A percentile compares a stretch with the other conserved stretches of the same genome.
These are phyloP conservation scores for Kickxella alabastrina DNA, from an alignment of 192 early-diverging fungal genomes.

Conservation along the genomic window DNA sequence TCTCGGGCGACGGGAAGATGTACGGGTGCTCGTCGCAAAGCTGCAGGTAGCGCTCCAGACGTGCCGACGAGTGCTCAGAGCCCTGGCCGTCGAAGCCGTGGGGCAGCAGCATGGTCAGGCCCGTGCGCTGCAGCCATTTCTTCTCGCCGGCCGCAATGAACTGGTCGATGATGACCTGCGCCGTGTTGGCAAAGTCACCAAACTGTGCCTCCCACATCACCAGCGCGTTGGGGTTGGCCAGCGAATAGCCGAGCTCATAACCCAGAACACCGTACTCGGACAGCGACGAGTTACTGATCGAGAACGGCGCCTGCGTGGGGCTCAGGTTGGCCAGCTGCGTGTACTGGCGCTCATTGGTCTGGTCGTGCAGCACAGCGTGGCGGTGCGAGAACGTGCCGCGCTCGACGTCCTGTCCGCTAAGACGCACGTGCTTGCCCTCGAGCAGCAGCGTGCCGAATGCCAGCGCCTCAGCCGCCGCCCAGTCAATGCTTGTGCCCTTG, in stretches of 20 bases:
- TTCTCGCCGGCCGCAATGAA: slow-evolving; percentile 94
- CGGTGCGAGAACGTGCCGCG: slow-evolving; percentile 99
- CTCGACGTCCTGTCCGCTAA: slow-evolving; percentile 97
- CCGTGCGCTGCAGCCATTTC: slow-evolving; percentile 97
- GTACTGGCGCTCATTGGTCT: slow-evolving; percentile 78
- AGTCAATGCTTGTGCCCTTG: slow-evolving; percentile 83
- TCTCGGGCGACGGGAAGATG: slow-evolving; percentile 70
- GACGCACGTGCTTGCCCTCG: slow-evolving; percentile 88
- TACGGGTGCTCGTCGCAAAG: slow-evolving; percentile 94
- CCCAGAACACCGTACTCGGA: slow-evolving; percentile 95
- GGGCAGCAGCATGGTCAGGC: slow-evolving; percentile 88
- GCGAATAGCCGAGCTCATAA: slow-evolving; percentile 95
- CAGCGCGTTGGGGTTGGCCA: slow-evolving; percentile 90
- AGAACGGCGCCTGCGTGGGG: slow-evolving; percentile 81
- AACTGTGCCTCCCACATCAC: slow-evolving; percentile 99
- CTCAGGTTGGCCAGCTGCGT: slow-evolving; percentile 84
- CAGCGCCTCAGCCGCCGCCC: slow-evolving; percentile 92
- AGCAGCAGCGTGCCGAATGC: slow-evolving; percentile 88
- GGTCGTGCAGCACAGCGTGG: slow-evolving; percentile 95
- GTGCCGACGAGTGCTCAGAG: slow-evolving; percentile 94
- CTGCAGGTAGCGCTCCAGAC: slow-evolving; percentile 94
- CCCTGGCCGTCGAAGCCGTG: slow-evolving; percentile 99
- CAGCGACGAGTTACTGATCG: slow-evolving; percentile 92
- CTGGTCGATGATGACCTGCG: slow-evolving; percentile 98
- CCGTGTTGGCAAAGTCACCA: slow-evolving; percentile 96